phyloP scores from a whole-genome alignment of 306 rosid species.

The Urtica urens region DNA sequence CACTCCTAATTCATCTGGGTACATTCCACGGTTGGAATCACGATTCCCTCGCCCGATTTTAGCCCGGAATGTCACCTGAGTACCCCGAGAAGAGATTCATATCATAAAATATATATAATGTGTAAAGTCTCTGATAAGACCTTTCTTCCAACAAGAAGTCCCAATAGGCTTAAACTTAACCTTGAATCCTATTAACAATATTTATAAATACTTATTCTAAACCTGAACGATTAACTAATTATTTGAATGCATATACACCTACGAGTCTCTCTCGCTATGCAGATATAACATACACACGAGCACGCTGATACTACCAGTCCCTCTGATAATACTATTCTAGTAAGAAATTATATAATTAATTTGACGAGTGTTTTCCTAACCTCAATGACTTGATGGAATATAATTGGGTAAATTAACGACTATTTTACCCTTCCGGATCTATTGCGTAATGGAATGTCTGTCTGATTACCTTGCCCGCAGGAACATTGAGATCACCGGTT shows the following conservation, averaged over 20 bases:
- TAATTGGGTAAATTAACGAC: too few species aligned
- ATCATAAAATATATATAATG: not conserved
- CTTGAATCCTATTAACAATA: too few species aligned
- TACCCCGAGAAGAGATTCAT: conserved; percentile 11
- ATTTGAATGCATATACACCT: too few species aligned
- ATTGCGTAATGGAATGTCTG: conserved; percentile 13
- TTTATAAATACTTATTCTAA: too few species aligned
- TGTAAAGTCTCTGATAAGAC: too few species aligned
- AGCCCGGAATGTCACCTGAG: conserved; percentile 91
- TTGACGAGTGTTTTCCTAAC: too few species aligned
- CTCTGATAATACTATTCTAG: too few species aligned
- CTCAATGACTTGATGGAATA: too few species aligned
- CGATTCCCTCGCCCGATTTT: conserved; percentile 78
- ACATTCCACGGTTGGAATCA: conserved; percentile 58
- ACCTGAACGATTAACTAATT: too few species aligned
- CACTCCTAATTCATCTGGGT: conserved; percentile 99
- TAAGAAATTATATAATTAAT: not conserved
- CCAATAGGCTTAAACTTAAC: too few species aligned
- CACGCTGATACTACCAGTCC: not conserved
- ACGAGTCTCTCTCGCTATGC: not conserved
- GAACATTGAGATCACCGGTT: conserved; percentile 94
- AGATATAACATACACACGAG: not conserved
- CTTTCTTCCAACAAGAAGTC: too few species aligned
- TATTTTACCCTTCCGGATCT: too few species aligned
- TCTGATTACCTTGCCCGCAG: conserved; percentile 81